phyloP scores from a whole-genome alignment of 116 monocot species.

The Phalaenopsis hybrid region DNA sequence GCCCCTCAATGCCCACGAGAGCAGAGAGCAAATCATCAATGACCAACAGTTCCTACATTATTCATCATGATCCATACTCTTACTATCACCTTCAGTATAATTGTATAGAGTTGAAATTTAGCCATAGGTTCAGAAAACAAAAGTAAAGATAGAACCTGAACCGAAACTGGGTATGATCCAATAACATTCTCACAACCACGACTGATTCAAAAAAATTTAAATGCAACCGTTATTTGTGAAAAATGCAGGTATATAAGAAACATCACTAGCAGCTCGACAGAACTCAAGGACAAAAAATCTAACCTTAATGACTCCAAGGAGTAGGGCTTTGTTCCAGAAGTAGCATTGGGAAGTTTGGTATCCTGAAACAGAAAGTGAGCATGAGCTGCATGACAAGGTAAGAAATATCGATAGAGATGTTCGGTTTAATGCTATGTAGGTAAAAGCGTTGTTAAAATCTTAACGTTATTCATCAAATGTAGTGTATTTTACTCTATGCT shows the following conservation, averaged over 20 bases:
- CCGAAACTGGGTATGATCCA: conserved; percentile 85
- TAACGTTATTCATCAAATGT: neutral
- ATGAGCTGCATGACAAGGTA: neutral
- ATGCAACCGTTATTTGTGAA: neutral
- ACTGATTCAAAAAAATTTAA: conserved; percentile 22
- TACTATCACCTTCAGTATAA: neutral
- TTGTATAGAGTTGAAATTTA: neutral
- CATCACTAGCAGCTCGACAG: neutral
- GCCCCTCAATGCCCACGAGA: conserved; percentile 85
- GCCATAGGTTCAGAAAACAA: neutral
- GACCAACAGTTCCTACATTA: conserved; percentile 72
- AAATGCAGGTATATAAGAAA: neutral
- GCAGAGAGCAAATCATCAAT: conserved; percentile 88
- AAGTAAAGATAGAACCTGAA: conserved; percentile 46
- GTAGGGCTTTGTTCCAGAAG: conserved; percentile 32
- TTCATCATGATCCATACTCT: neutral
- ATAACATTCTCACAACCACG: conserved; percentile 55
- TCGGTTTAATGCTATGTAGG: neutral
- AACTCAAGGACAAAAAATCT: neutral
- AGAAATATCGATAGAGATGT: neutral
- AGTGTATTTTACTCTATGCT: neutral
- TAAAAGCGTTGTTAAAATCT: neutral
- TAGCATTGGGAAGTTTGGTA: conserved; percentile 28
- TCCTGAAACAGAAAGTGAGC: conserved; percentile 29
- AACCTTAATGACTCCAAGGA: conserved; percentile 58